A percentile compares a stretch with the other conserved stretches of the same genome.
phyloP scores from a whole-genome alignment of 2,329 filamentous ascomycete genomes.

The Chaetomiaceae sp. region DNA sequence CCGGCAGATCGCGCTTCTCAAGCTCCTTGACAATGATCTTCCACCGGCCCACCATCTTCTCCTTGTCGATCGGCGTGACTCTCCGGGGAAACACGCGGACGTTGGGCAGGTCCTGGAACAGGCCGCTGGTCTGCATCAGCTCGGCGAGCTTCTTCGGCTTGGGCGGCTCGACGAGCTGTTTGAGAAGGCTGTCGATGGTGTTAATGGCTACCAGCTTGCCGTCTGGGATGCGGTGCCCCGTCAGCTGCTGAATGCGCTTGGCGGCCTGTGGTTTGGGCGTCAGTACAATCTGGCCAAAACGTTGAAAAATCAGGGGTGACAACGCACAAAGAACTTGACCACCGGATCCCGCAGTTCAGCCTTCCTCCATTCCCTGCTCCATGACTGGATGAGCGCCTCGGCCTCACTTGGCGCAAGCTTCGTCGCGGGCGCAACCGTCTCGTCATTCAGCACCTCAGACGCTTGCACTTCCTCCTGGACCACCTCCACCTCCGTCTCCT shows the following conservation, averaged over 20 bases:
- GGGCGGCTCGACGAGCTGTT: slow-evolving; percentile 45
- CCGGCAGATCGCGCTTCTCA: slow-evolving; percentile 30
- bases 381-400: slow-evolving; percentile 36
- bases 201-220: slow-evolving; percentile 52
- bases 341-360: slow-evolving; percentile 50
- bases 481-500: slow-evolving; percentile 19
- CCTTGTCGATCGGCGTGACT: slow-evolving; percentile 53
- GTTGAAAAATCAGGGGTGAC: not conserved
- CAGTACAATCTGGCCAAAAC: slow-evolving; percentile 5
- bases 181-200: slow-evolving; percentile 50
- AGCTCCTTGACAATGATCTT: slow-evolving; percentile 33
- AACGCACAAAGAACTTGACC: slow-evolving; percentile 66
- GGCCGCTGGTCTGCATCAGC: slow-evolving; percentile 42
- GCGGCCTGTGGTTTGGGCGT: slow-evolving; percentile 52
- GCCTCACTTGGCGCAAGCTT: slow-evolving; percentile 35
- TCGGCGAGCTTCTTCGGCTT: slow-evolving; percentile 59
- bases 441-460: not conserved
- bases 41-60: slow-evolving; percentile 33
- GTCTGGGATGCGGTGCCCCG: slow-evolving; percentile 71
- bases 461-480: not conserved
- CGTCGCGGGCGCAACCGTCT: not conserved
- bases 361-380: slow-evolving; percentile 52
- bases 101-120: slow-evolving; percentile 56
- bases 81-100: slow-evolving; percentile 60
- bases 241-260: slow-evolving; percentile 76